Evolutionary conservation across 2,329 filamentous ascomycete species (phyloP), one percentile per base, ranked within the genome.

Genomic region (Fusarium ambrosium): DNA sequence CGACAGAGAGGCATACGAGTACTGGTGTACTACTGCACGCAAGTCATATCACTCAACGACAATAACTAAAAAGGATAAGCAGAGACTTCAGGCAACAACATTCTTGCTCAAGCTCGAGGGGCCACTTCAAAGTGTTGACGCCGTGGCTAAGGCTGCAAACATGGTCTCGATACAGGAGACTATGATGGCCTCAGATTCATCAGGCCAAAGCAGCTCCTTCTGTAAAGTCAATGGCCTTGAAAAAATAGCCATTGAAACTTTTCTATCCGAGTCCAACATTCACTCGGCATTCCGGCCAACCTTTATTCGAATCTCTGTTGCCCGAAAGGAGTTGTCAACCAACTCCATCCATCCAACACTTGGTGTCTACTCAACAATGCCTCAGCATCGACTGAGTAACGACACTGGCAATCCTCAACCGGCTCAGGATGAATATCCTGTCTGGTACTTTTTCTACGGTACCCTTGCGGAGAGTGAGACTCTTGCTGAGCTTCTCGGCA

Each of bases 391-490:
- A 22, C 45, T 51, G 8, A 1, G 18, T 5, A 9, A 32, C 4
- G 3, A 18, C 0, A 4, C 11, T 6, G 8, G 14, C 14, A 20
- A 4, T 7, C 20, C 62, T 11, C 48, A 20, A 1, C 70, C 64
- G 6, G 20, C 58, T 5, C 62, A 74, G 36, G 36, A 41, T 1
- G 43, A 68, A 1, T 63, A 60, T 8, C 68, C 62, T 3, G 43
- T 73, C 5, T 67, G 39, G 60, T 71, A 69, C 13, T 73, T 74
- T 5, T 7, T 63, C 16, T 67, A 71, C 4, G 62, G 60, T 1
- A 63, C 34, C 2, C 43, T 67, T 3, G 37, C 59, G 0, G 29
- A 74, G 3, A 5, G n/a, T 1, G 10, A 6, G 0, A 20, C 69
- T 1, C 20, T 69, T 1, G 11, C 4, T 0, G 60, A 34, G 1